These are phyloP conservation scores for Suillus lakei DNA, from an alignment of 768 basidiomycete genomes.

Conservation along the genomic window DNA sequence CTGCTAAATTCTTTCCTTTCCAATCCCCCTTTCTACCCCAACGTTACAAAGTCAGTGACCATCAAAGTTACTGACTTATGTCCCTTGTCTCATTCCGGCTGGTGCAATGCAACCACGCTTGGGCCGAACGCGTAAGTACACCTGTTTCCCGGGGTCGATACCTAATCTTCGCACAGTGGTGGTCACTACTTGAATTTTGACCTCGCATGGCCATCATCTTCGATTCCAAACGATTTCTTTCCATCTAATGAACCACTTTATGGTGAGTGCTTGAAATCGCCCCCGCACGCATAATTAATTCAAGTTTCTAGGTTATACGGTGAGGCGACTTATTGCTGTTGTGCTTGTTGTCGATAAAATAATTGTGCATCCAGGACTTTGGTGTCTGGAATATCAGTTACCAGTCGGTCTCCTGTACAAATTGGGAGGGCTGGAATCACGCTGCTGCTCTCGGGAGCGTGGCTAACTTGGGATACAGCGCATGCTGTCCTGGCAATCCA, in stretches of 20 bases:
- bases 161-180: conserved; percentile 46
- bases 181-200: conserved; percentile 82
- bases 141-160: conserved; percentile 5
- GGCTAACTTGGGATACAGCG: conserved; percentile 55
- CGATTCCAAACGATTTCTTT: conserved; percentile 75
- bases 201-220: conserved; percentile 74
- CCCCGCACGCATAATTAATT: conserved; percentile 28
- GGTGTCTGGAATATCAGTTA: conserved; percentile 88
- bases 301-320: conserved; percentile 40
- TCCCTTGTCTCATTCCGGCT: conserved; percentile 62
- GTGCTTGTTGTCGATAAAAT: neutral
- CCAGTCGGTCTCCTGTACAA: conserved; percentile 61
- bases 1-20: conserved; percentile 70
- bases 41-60: conserved; percentile 61
- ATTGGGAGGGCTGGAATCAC: conserved; percentile 68
- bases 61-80: conserved; percentile 85
- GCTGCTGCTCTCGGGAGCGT: conserved; percentile 73
- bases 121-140: conserved; percentile 66
- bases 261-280: conserved; percentile 42
- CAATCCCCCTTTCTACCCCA: conserved; percentile 72
- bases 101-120: conserved; percentile 70
- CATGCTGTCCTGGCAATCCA: conserved; percentile 77
- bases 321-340: conserved; percentile 23
- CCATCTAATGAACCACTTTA: conserved; percentile 72
- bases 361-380: conserved; percentile 60